These are phyloP conservation scores for Zygosaccharomyces gambellarensis DNA, from an alignment of 805 yeast species.

Conservation along the genomic window DNA sequence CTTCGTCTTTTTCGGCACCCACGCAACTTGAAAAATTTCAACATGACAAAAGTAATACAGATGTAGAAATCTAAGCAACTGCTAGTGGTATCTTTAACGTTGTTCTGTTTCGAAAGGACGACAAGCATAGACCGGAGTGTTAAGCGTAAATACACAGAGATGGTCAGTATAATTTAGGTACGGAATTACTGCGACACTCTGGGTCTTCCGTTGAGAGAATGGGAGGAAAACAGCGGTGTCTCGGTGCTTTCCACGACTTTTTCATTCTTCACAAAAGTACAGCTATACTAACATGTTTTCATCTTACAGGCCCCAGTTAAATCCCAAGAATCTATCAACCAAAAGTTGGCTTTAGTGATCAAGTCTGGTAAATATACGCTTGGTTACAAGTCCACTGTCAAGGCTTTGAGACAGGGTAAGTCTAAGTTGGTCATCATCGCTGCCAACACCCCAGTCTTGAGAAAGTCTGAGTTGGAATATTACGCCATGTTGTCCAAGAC, in stretches of 20 bases:
- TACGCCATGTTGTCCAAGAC: conserved; percentile 99
- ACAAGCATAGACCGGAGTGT: conserved; percentile 86
- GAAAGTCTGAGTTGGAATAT: conserved; percentile 99
- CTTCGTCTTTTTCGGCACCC: neutral
- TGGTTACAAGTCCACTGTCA: conserved; percentile 98
- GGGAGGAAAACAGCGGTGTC: neutral
- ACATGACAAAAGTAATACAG: neutral
- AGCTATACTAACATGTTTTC: conserved; percentile 13
- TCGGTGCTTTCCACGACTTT: conserved; percentile 4
- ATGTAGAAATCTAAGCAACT: neutral
- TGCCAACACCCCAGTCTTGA: conserved; percentile 98
- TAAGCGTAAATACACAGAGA: conserved; percentile 75
- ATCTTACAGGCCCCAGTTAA: conserved; percentile 81
- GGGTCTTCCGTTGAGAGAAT: neutral
- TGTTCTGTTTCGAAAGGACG: neutral
- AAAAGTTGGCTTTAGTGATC: conserved; percentile 95
- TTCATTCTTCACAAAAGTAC: neutral
- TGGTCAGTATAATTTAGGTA: conserved; percentile 67
- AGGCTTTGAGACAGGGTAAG: conserved; percentile 97
- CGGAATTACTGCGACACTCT: conserved; percentile 3
- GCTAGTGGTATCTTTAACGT: neutral
- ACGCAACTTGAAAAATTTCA: conserved; percentile 3
- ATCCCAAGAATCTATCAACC: conserved; percentile 89
- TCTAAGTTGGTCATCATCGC: conserved; percentile 97
- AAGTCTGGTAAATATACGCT: conserved; percentile 99